phyloP scores from a whole-genome alignment of 352 stramenopile genomes.

The Globisporangium spinosum region DNA sequence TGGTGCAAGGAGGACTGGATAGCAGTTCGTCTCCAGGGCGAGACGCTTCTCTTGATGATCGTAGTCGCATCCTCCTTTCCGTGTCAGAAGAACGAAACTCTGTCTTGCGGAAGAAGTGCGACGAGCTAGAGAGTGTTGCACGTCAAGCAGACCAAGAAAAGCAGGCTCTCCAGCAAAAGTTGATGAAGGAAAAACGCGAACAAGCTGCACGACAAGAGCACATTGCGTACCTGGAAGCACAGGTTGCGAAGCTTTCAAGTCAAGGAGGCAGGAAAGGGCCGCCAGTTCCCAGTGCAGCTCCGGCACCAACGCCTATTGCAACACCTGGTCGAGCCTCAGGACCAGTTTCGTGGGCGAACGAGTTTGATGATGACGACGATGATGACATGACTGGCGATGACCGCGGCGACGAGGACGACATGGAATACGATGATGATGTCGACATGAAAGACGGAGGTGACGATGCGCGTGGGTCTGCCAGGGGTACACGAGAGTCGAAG shows the following conservation, averaged over 20 bases:
- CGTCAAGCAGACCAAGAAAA: conserved; percentile 44
- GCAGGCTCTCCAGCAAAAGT: conserved; percentile 39
- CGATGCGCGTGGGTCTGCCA: conserved; percentile 19
- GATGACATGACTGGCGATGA: conserved; percentile 54
- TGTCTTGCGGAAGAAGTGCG: conserved; percentile 68
- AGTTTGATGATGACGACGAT: conserved; percentile 64
- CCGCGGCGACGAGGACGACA: conserved; percentile 32
- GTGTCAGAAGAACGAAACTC: conserved; percentile 76
- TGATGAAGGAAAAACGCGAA: conserved; percentile 21
- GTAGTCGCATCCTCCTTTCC: conserved; percentile 59
- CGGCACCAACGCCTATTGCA: conserved; percentile 3
- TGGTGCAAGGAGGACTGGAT: conserved; percentile 46
- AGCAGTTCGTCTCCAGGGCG: conserved; percentile 13
- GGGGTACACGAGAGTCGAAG: conserved; percentile 14
- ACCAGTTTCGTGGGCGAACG: conserved; percentile 63
- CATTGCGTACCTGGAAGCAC: conserved; percentile 60
- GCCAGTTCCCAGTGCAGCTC: background rate
- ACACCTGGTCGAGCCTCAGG: conserved; percentile 20
- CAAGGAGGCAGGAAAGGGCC: conserved; percentile 6
- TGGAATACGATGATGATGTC: conserved; percentile 40
- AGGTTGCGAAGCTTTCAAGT: conserved; percentile 40
- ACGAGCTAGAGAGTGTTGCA: conserved; percentile 57
- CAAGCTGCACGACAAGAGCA: conserved; percentile 40
- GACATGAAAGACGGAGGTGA: conserved; percentile 52
- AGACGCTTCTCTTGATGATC: conserved; percentile 38